Percentiles rank a stretch among this genome's conserved stretches.
Conservation (phyloP, 371 early-diverging fungal genomes). For the Haplosporangium sp. region DNA sequence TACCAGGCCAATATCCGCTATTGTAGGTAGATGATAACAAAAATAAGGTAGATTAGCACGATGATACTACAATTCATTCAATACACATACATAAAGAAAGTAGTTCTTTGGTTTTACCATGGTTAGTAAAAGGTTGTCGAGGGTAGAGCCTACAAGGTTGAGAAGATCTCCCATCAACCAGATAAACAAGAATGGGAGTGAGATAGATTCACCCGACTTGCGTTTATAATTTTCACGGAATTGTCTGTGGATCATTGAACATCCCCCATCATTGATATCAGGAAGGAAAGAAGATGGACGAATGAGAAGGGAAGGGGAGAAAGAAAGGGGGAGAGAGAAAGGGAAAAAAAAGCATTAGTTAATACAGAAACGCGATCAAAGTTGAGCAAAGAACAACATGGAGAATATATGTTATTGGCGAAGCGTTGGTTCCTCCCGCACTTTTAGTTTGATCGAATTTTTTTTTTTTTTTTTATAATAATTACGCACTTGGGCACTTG, state of each 20-base stretch:
- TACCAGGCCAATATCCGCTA: constrained; percentile 50
- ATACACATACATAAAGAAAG: no score
- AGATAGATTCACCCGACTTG: constrained; percentile 72
- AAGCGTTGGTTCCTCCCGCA: background rate
- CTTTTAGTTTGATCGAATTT: constrained; percentile 3
- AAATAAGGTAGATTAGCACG: no score
- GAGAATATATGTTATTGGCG: background rate
- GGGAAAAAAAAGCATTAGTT: background rate
- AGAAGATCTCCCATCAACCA: constrained; percentile 87
- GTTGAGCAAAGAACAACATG: background rate
- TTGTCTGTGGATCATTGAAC: constrained; percentile 60
- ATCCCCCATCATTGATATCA: no score
- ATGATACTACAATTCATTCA: no score
- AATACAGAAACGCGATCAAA: background rate
- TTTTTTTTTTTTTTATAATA: background rate
- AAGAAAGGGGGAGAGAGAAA: background rate
- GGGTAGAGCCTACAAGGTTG: constrained; percentile 80
- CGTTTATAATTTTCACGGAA: constrained; percentile 70
- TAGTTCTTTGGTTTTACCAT: constrained; percentile 59
- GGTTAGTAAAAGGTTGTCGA: constrained; percentile 78
- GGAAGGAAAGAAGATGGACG: background rate
- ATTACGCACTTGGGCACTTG: no score
- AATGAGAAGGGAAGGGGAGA: no score
- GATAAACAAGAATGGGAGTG: constrained; percentile 77
- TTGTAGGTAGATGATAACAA: no score